Conservation (phyloP, 2,329 filamentous ascomycete genomes). For the Penicillium freii region DNA sequence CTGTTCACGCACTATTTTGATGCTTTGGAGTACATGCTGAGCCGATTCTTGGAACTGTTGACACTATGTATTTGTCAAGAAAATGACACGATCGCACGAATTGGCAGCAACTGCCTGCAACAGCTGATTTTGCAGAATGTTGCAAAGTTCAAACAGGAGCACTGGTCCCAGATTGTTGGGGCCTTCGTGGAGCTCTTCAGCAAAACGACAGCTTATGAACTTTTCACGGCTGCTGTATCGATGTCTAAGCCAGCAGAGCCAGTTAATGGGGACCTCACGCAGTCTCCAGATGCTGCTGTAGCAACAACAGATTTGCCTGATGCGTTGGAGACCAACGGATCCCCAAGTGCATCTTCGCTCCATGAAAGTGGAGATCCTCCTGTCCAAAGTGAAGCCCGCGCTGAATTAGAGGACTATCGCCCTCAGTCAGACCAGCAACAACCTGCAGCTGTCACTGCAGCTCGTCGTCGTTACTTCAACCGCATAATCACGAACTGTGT, state of each 20-base stretch:
- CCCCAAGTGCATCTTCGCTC: slow-evolving; percentile 29
- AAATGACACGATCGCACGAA: slow-evolving; percentile 96
- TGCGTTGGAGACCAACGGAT: slow-evolving; percentile 29
- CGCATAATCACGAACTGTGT: slow-evolving; percentile 99
- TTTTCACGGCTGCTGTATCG: slow-evolving; percentile 78
- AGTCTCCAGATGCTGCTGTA: slow-evolving; percentile 22
- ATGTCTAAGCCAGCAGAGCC: slow-evolving; percentile 41
- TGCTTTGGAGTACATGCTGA: slow-evolving; percentile 93
- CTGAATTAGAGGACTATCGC: slow-evolving; percentile 79
- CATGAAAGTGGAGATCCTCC: slow-evolving; percentile 37
- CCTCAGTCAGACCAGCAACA: slow-evolving; percentile 77
- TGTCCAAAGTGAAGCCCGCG: slow-evolving; percentile 33
- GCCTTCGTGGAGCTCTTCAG: slow-evolving; percentile 96
- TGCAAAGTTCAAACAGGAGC: slow-evolving; percentile 77
- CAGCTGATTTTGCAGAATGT: slow-evolving; percentile 97
- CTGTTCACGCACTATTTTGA: slow-evolving; percentile 99
- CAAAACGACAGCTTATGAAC: slow-evolving; percentile 86
- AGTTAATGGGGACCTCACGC: slow-evolving; percentile 26
- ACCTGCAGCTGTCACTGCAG: slow-evolving; percentile 86
- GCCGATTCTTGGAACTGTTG: slow-evolving; percentile 91
- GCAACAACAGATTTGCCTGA: slow-evolving; percentile 24
- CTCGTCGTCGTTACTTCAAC: slow-evolving; percentile 94
- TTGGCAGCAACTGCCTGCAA: slow-evolving; percentile 96
- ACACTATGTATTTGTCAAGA: slow-evolving; percentile 98
- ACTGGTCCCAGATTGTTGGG: slow-evolving; percentile 93